A percentile compares a stretch with the other conserved stretches of the same genome.
phyloP scores from a whole-genome alignment of 1,284 basidiomycete species.

The Macrocystidia cucumis region DNA sequence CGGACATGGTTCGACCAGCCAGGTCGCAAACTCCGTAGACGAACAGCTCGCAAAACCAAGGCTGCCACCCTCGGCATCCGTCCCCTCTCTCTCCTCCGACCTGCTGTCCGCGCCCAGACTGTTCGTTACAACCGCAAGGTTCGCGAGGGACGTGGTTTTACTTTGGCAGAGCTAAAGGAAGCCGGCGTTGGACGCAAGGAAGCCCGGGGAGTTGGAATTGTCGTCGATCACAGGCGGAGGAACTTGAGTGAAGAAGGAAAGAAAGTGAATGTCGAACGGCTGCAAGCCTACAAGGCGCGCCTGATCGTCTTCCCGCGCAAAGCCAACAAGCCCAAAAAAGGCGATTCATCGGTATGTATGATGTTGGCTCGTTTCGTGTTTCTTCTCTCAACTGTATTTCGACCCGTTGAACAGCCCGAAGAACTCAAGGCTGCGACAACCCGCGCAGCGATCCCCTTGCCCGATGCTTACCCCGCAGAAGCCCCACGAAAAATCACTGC shows the following conservation, averaged over 20 bases:
- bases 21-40: constrained; percentile 94
- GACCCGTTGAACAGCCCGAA: constrained; percentile 49
- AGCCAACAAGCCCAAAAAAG: constrained; percentile 92
- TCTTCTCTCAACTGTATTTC: constrained; percentile 6
- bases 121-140: constrained; percentile 99
- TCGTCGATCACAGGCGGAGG: constrained; percentile 96
- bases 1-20: constrained; percentile 99
- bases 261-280: constrained; percentile 89
- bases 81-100: constrained; percentile 89
- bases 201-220: constrained; percentile 89
- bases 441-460: constrained; percentile 65
- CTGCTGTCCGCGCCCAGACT: constrained; percentile 95
- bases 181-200: constrained; percentile 95
- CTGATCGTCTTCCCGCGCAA: constrained; percentile 95
- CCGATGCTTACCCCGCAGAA: constrained; percentile 66
- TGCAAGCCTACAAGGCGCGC: constrained; percentile 89
- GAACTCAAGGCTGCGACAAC: constrained; percentile 81
- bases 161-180: constrained; percentile 91
- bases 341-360: constrained; percentile 81
- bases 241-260: constrained; percentile 98
- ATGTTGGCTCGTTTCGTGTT: constrained; percentile 7
- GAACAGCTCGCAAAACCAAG: constrained; percentile 90
- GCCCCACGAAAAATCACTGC: constrained; percentile 89
- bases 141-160: constrained; percentile 97
- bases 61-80: constrained; percentile 90